Evolutionary conservation across 2,329 filamentous ascomycete genomes (phyloP), one percentile per base, ranked within the genome.

Genomic region (Curvularia sp.): DNA sequence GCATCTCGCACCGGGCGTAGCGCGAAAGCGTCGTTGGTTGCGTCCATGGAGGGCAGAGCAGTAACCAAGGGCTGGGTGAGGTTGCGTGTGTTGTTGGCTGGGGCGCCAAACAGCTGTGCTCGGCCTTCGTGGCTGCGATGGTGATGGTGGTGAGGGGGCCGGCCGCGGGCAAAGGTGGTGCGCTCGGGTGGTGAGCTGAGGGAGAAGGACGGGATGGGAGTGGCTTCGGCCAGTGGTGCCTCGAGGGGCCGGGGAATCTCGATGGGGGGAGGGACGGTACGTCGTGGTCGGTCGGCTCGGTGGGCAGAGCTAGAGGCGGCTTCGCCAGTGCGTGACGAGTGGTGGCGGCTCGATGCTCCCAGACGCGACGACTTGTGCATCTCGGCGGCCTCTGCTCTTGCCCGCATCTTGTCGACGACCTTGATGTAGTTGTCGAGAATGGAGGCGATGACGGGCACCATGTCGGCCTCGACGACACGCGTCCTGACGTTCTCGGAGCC

Each of bases 351-450:
- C 12, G 75, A 77, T 28, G 72, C 61, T 55, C 74, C 75, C 42
- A 79, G 69, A 30, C 79, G 76, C 44, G 84, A 82, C 68, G 87
- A 80, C 41, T 78, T 84, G 70, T 91, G 91, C 70, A 88, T 84
- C 72, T 96, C 95, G 54, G 87, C 85, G 74, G 87, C 85, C 74
- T 97, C 93, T 30, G 89, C 89, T 79, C 92, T 91, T 75, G 95
- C 92, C 62, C 92, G 89, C 75, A 91, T 92, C 78, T 93, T 94
- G 70, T 98, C 94, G 65, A 97, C 89, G 60, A 97, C 92, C 75
- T 96, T 93, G 81, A 97, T 94, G 80, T 99, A 99, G 79, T 98
- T 98, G 80, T 97, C 93, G 60, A 99, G 87, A 53, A 99, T 97
- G 48, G 95, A 98, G 55, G 95, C 95, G 71, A 99, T 97, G 70